Percentiles rank a stretch among this genome's conserved stretches.
Conservation (phyloP, 169 alveolate species). For the Cryptosporidium parvum region DNA sequence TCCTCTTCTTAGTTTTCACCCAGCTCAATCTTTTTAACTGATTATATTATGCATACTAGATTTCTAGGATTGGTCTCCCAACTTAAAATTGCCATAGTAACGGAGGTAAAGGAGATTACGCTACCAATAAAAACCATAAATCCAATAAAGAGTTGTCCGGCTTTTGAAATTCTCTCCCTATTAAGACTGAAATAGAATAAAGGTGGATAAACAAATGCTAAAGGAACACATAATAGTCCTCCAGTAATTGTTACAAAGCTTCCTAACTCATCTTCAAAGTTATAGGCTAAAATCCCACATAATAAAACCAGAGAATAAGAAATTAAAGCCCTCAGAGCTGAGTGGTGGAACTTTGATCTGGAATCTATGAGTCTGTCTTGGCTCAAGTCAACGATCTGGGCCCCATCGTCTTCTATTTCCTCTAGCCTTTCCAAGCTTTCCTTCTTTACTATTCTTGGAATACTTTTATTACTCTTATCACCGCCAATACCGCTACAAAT, state of each 20-base stretch:
- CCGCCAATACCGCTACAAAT: background rate
- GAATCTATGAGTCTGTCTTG: background rate
- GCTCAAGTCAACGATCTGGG: background rate
- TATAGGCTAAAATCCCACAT: slow-evolving; percentile 56
- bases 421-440: background rate
- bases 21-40: background rate
- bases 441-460: background rate
- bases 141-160: background rate
- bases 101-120: slow-evolving; percentile 38
- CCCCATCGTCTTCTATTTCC: background rate
- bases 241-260: slow-evolving; percentile 64
- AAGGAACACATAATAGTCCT: slow-evolving; percentile 63
- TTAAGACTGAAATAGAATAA: slow-evolving; percentile 34
- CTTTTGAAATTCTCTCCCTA: background rate
- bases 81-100: slow-evolving; percentile 60
- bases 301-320: slow-evolving; percentile 44
- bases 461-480: background rate
- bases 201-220: slow-evolving; percentile 73
- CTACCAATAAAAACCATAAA: slow-evolving; percentile 32
- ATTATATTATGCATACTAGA: slow-evolving; percentile 22
- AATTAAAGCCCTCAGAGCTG: slow-evolving; percentile 45
- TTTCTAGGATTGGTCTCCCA: slow-evolving; percentile 73
- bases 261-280: slow-evolving; percentile 58
- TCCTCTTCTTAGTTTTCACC: background rate
- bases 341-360: slow-evolving; percentile 6